Percentiles rank a stretch among this genome's conserved stretches.
Evolutionary conservation across 139 green algal species (phyloP).

Genomic region (Chlorella sp.): DNA sequence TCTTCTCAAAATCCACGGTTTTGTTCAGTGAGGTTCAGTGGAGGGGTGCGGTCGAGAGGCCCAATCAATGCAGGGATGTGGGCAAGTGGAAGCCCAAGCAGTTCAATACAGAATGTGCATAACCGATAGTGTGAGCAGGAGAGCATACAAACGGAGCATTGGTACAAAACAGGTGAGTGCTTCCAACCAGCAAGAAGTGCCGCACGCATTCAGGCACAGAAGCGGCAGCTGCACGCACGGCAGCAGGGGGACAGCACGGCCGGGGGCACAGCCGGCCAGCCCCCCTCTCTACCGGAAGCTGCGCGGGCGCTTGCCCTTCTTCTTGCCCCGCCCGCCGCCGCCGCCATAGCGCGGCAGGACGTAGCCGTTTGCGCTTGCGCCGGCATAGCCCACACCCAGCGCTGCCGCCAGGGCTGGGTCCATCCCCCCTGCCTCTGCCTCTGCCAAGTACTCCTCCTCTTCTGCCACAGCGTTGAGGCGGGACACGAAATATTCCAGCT

Average conservation of each 20-base stretch:
- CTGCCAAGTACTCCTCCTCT: background rate
- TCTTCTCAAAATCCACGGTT: no score
- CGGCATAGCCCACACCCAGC: background rate
- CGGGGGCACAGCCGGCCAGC: background rate
- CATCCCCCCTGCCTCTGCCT: background rate
- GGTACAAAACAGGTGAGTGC: background rate
- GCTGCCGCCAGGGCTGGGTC: background rate
- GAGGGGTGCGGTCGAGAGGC: no score
- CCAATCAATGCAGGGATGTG: no score
- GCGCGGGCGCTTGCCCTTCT: constrained; percentile 5
- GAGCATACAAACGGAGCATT: background rate
- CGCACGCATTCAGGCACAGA: background rate
- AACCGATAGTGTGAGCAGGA: background rate
- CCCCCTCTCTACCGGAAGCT: background rate
- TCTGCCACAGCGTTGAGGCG: background rate
- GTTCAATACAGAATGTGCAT: no score
- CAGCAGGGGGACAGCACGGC: background rate
- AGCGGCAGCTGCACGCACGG: no score
- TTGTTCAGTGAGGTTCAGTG: no score
- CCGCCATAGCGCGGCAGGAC: background rate
- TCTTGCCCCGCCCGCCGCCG: background rate
- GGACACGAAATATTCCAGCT: constrained; percentile 36
- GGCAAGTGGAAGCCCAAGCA: no score
- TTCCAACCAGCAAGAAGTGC: background rate
- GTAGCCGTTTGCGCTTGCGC: background rate